A percentile compares a stretch with the other conserved stretches of the same genome.
phyloP scores from a whole-genome alignment of 495 filamentous ascomycete species.

The Platismatia glauca region DNA sequence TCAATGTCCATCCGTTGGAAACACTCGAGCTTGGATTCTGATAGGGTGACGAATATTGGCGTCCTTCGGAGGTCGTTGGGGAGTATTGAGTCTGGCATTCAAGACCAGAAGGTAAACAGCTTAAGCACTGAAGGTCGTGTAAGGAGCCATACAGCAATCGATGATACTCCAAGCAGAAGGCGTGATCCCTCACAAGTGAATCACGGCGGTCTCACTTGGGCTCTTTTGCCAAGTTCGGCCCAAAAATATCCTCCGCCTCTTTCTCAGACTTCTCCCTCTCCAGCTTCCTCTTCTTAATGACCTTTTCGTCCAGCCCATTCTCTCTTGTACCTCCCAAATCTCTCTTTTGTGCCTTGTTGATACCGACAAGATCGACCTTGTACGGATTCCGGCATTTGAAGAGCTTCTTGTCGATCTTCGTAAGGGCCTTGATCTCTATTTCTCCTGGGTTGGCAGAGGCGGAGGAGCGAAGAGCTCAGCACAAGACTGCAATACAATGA shows the following conservation, averaged over 20 bases:
- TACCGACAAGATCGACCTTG: slow-evolving; percentile 36
- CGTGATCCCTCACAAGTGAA: neutral
- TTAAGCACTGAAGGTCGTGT: neutral
- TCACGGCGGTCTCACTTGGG: neutral
- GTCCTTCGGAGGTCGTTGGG: neutral
- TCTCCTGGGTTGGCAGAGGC: slow-evolving; percentile 32
- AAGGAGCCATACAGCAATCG: neutral
- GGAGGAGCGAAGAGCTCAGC: slow-evolving; percentile 33
- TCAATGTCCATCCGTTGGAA: neutral
- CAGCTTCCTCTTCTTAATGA: slow-evolving; percentile 53
- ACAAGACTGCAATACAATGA: slow-evolving; percentile 38
- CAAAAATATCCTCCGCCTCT: slow-evolving; percentile 43
- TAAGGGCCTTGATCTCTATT: slow-evolving; percentile 45
- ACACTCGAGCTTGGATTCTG: neutral
- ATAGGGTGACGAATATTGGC: neutral
- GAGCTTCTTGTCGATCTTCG: slow-evolving; percentile 60
- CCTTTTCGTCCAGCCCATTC: slow-evolving; percentile 23
- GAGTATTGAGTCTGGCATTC: neutral
- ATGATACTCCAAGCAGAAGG: neutral
- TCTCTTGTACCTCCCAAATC: slow-evolving; percentile 19
- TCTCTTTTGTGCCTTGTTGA: slow-evolving; percentile 37
- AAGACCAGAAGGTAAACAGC: neutral
- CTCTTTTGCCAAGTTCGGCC: slow-evolving; percentile 15
- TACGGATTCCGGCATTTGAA: slow-evolving; percentile 70
- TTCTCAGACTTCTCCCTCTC: slow-evolving; percentile 38